Evolutionary conservation across 2,329 filamentous ascomycete species (phyloP).

Genomic region (Pyricularia grisea): DNA sequence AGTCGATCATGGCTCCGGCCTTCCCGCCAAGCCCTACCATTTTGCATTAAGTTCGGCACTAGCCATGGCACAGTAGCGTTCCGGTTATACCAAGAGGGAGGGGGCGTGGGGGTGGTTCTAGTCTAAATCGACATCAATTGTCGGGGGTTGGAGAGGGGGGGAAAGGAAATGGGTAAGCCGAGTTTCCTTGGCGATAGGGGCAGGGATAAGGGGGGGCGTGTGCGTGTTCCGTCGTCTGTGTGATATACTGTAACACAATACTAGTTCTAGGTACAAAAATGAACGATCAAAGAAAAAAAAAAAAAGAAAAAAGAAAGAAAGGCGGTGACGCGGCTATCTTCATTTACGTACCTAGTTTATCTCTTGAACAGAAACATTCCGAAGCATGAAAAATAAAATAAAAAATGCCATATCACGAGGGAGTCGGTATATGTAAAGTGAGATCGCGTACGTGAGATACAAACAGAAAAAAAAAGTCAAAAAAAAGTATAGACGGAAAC

Average conservation of each 20-base stretch:
- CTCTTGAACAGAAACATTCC: not conserved
- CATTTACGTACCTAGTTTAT: not conserved
- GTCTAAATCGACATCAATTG: not conserved
- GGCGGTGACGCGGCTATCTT: not conserved
- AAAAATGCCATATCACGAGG: not conserved
- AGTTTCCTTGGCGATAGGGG: not conserved
- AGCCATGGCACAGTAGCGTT: not conserved
- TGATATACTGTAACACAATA: too few species aligned
- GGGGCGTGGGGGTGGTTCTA: not conserved
- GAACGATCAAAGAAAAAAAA: too few species aligned
- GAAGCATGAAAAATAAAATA: not conserved
- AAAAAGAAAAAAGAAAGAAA: not conserved
- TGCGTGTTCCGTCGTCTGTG: not conserved
- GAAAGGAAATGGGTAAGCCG: not conserved
- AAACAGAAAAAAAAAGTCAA: not conserved
- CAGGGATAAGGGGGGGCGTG: too few species aligned
- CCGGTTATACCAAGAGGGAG: not conserved
- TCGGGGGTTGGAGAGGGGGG: not conserved
- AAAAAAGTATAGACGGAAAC: too few species aligned
- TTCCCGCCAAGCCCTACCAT: not conserved
- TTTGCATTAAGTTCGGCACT: not conserved
- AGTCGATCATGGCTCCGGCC: not conserved
- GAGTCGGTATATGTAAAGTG: not conserved
- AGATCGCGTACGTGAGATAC: not conserved
- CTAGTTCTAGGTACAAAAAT: too few species aligned